These are phyloP conservation scores for Cladochytrium replicatum DNA, from an alignment of 192 early-diverging fungal genomes.

Conservation along the genomic window DNA sequence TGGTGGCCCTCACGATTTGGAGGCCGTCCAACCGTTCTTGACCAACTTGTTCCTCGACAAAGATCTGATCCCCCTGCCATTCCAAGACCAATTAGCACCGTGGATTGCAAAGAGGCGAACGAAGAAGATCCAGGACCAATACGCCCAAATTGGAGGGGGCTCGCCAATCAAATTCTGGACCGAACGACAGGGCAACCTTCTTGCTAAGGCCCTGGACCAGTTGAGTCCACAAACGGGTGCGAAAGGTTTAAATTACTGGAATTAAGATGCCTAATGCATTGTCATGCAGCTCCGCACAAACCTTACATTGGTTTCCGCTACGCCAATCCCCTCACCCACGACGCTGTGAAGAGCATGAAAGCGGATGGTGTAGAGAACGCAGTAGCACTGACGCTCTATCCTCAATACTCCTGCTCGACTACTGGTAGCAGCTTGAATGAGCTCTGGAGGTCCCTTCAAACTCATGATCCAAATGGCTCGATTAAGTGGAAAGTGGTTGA, in stretches of 20 bases:
- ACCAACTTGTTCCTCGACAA: constrained; percentile 77
- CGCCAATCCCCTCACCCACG: constrained; percentile 64
- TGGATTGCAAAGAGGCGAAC: constrained; percentile 75
- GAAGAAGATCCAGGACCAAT: constrained; percentile 80
- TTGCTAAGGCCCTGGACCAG: constrained; percentile 66
- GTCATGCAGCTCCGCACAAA: constrained; percentile 66
- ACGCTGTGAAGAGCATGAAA: constrained; percentile 69
- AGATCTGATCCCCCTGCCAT: constrained; percentile 84
- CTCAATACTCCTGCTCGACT: constrained; percentile 94
- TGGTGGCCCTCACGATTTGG: constrained; percentile 73
- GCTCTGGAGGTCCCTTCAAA: constrained; percentile 55
- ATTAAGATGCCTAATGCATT: not conserved
- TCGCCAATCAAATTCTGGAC: constrained; percentile 91
- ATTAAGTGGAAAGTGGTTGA: constrained; percentile 95
- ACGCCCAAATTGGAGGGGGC: constrained; percentile 87
- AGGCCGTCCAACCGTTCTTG: constrained; percentile 73
- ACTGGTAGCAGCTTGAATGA: constrained; percentile 90
- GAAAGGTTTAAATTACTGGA: constrained; percentile 4
- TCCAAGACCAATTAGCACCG: constrained; percentile 60
- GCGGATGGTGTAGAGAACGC: constrained; percentile 72
- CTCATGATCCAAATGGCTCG: constrained; percentile 47
- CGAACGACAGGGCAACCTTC: constrained; percentile 64
- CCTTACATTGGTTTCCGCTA: constrained; percentile 92
- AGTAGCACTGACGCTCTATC: constrained; percentile 88
- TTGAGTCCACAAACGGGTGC: constrained; percentile 64